Percentiles rank a stretch among this genome's conserved stretches.
phyloP scores from a whole-genome alignment of 148 eudicot species.

The Cornus controversa region DNA sequence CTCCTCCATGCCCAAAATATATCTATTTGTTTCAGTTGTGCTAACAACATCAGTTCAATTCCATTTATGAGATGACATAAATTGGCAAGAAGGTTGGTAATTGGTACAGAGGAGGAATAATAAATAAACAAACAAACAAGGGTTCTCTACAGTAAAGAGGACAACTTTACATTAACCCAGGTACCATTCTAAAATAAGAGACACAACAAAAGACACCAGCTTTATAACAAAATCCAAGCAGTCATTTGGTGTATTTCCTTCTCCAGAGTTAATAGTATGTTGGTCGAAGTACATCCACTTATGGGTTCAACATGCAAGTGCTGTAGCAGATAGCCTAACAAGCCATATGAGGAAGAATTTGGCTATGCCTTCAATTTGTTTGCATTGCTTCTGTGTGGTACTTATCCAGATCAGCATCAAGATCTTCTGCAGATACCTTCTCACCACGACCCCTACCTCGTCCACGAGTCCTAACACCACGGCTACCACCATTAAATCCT shows the following conservation, averaged over 20 bases:
- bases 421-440: constrained; percentile 40
- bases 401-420: constrained; percentile 54
- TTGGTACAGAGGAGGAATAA: not conserved
- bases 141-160: not conserved
- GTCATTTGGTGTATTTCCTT: not conserved
- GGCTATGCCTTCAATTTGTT: constrained; percentile 20
- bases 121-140: not conserved
- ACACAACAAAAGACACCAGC: not conserved
- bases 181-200: not conserved
- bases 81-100: too few relatives aligned
- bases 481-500: constrained; percentile 17
- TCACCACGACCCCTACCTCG: constrained; percentile 28
- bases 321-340: not conserved
- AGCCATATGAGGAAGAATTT: not conserved
- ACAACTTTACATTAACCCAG: not conserved
- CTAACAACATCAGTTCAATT: not conserved
- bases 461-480: constrained; percentile 17
- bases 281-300: not conserved
- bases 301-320: not conserved
- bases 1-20: too few relatives aligned
- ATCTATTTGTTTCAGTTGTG: not conserved
- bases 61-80: not conserved
- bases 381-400: constrained; percentile 48
- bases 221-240: not conserved
- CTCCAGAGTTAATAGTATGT: not conserved